Evolutionary conservation across 176 grass and related monocot species (phyloP), one percentile per base, ranked within the genome.

Genomic region (Thalia dealbata): DNA sequence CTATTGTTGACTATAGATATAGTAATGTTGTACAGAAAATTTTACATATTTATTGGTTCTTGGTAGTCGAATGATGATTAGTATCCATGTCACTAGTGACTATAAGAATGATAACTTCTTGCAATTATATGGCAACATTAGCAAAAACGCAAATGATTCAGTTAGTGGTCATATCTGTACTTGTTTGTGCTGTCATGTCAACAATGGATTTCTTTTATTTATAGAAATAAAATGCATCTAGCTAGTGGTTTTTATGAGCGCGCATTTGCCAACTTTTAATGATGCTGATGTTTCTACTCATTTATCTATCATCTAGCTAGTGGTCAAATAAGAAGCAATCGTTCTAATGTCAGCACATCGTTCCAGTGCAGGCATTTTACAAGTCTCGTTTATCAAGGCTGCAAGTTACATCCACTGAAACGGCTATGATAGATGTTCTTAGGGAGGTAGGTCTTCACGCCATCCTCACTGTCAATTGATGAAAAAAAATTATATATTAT

Each of bases 341-440:
- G 25, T 35, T 72, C 70, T 72, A 27, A 72, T 72, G 46, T 72
- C 15, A 23, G 13, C 10, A 44, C 3, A 23, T 54, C 21, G 19
- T 52, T 72, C 45, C 70, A 52, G 44, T 54, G 70, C 70, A 72
- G 70, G 46, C 22, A 54, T 72, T 72, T 72, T 72, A 54, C 50
- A 72, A 72, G 50, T 72, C 70, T 72, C 70, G 70, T 52, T 23
- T 72, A 3, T 72, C 24, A 28, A 72, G 70, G 48, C 21, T 54
- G 16, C 48, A 52, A 72, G 70, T 72, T 72, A 72, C 70, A 55
- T 27, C 70, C 45, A 72, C 80, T 74, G 86, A 92, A 96, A 96
- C 92, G 55, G 92, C 92, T 14, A 88, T 96, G 89, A 88, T 84
- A 50, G 92, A 96, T 88, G 92, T 96, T 81, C 78, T 92, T 56